Evolutionary conservation across 208 protist genomes (phyloP), one percentile per base, ranked within the genome.

Genomic region (Porcisia hertigi): DNA sequence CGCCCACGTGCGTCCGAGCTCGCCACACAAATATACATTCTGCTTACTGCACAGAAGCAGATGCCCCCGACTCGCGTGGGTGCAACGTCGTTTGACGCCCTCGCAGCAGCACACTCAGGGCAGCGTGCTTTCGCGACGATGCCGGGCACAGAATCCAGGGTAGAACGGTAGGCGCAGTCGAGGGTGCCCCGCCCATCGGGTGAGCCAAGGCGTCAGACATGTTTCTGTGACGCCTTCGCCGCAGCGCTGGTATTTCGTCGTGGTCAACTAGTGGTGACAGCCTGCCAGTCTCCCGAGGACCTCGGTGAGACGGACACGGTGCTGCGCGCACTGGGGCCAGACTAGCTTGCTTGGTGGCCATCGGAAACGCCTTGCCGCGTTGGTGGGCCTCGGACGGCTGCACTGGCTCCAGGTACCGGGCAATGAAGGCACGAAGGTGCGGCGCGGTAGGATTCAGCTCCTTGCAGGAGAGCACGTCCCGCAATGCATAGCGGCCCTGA

Each of bases 381-480:
- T 69, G 41, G 11, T 36, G 65, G 16, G 36, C 23, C 63, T 30
- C 53, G 2, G 47, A 43, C 43, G 34, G 63, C 64, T 73, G 65
- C 49, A 74, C 59, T 8, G 72, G 71, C 20, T 77, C 85, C 52
- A 97, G 83, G 84, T 95, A 94, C 45, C 90, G 91, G 58, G 83
- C 81, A 34, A 97, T 81, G 73, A 95, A 97, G 65, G 89, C 85
- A n/a, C 85, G 79, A 36, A 97, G 88, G 3, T 80, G 69, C 11
- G 86, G 87, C 69, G 91, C 85, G n/a, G 75, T 64, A 0, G 93
- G 87, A 12, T 92, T 80, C 25, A 97, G 79, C 71, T 91, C 60
- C 69, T 93, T 87, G 73, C 91, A 95, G 14, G 93, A 96, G 30
- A 97, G 80, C 20, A 97, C 91, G 80, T 97, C 93, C 60, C 93